Evolutionary conservation across 1,284 basidiomycete genomes (phyloP).

Genomic region (Cutaneotrichosporon sp.): DNA sequence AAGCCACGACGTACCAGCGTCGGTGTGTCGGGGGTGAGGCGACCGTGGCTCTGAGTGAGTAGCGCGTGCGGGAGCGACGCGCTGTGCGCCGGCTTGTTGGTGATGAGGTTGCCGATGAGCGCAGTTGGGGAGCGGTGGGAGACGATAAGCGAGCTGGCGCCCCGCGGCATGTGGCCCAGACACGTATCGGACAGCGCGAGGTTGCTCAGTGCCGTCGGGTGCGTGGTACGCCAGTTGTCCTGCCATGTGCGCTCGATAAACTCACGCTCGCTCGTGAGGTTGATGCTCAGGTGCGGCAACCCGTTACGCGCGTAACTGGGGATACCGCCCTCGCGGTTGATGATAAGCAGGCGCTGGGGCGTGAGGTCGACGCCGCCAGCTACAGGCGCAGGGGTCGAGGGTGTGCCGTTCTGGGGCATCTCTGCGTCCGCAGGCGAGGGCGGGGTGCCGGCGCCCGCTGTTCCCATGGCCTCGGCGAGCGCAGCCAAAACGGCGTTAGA

Average conservation of each 20-base stretch:
- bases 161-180: conserved; percentile 84
- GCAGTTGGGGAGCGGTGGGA: conserved; percentile 94
- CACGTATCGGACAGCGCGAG: conserved; percentile 82
- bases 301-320: conserved; percentile 95
- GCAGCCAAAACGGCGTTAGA: conserved; percentile 89
- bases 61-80: conserved; percentile 91
- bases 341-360: conserved; percentile 92
- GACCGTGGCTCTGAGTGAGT: conserved; percentile 68
- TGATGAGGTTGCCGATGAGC: conserved; percentile 94
- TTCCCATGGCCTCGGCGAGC: conserved; percentile 75
- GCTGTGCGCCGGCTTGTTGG: conserved; percentile 94
- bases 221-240: conserved; percentile 65
- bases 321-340: conserved; percentile 93
- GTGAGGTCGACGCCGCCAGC: conserved; percentile 59
- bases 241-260: conserved; percentile 85
- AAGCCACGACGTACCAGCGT: conserved; percentile 86
- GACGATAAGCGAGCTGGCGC: conserved; percentile 91
- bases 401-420: neutral
- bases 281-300: conserved; percentile 92
- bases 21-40: conserved; percentile 82
- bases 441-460: conserved; percentile 20
- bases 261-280: conserved; percentile 79
- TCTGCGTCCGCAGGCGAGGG: neutral
- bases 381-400: too few species aligned
- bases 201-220: conserved; percentile 84